Evolutionary conservation across 495 filamentous ascomycete genomes (phyloP), one percentile per base, ranked within the genome.

Genomic region (Tetracladium marchalianum): DNA sequence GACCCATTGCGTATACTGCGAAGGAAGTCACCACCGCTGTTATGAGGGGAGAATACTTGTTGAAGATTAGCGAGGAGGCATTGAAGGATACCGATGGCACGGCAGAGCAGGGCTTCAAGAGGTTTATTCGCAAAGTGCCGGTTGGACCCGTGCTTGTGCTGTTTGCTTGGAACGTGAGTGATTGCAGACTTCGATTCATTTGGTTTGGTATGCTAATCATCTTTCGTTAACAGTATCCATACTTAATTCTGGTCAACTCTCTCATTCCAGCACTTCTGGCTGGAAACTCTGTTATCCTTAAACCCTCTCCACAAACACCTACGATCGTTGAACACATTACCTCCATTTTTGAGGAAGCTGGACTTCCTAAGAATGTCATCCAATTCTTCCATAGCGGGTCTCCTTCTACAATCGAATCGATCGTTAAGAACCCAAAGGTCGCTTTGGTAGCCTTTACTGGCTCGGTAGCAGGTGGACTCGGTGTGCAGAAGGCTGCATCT

Each of bases 251-350:
- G 5, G 80, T 95, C 55, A 96, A 96, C 66, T 85, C 85, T 8
- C 67, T 96, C 43, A 81, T 96, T 43, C 90, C 90, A 2, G 90
- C 90, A 1, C 64, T 96, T 22, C 74, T 96, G 16, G 78, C 85
- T 22, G 90, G 90, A 13, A 93, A 95, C 59, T 76, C 85, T 9
- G 84, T 95, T 27, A 89, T 96, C 39, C 66, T 96, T 6, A 96
- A 95, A 64, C 90, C 90, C 15, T 94, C 87, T 4, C 90, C 90
- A 9, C 90, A 95, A 63, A 95, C 90, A 4, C 90, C 90, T 2
- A 95, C 89, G 0, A 76, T 93, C 43, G 87, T 76, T 11, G 90
- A 96, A 64, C 86, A 87, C 35, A 67, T 93, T 12, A 68, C 82
- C 43, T 70, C 78, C 47, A 78, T 84, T 39, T 95, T 95, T 59